Conservation (phyloP, 1,284 basidiomycete genomes). For the Puccinia triticina region DNA sequence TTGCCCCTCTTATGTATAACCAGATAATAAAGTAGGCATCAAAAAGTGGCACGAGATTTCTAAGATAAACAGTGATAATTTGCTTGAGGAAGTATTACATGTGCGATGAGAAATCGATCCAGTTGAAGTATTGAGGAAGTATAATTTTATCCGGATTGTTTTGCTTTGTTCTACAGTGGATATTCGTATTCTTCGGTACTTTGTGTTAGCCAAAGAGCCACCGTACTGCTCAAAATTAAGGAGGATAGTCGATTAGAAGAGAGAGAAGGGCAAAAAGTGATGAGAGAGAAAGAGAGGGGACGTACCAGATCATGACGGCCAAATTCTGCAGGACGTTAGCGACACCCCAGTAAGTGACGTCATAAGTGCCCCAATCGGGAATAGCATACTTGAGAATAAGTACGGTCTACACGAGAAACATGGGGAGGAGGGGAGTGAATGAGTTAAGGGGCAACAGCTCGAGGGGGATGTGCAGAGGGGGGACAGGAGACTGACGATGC, state of each 20-base stretch:
- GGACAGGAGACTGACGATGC: slow-evolving; percentile 68
- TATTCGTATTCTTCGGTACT: slow-evolving; percentile 49
- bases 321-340: slow-evolving; percentile 92
- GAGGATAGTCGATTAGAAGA: neutral
- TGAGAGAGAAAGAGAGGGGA: neutral
- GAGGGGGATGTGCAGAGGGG: neutral
- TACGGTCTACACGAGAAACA: slow-evolving; percentile 68
- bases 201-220: slow-evolving; percentile 45
- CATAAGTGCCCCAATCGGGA: slow-evolving; percentile 72
- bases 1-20: too few species aligned
- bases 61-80: neutral
- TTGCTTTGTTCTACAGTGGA: neutral
- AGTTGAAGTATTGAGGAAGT: neutral
- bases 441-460: too few species aligned
- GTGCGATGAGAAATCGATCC: slow-evolving; percentile 61
- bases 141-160: neutral
- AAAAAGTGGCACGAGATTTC: neutral
- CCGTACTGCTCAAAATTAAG: slow-evolving; percentile 16
- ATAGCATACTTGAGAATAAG: slow-evolving; percentile 90
- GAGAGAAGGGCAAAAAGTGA: neutral
- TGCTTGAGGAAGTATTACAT: neutral
- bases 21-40: neutral
- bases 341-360: slow-evolving; percentile 82
- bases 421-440: too few species aligned
- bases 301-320: slow-evolving; percentile 75